Percentiles rank a stretch among this genome's conserved stretches.
phyloP scores from a whole-genome alignment of 345 rosid genomes.

The Excoecaria agallocha region DNA sequence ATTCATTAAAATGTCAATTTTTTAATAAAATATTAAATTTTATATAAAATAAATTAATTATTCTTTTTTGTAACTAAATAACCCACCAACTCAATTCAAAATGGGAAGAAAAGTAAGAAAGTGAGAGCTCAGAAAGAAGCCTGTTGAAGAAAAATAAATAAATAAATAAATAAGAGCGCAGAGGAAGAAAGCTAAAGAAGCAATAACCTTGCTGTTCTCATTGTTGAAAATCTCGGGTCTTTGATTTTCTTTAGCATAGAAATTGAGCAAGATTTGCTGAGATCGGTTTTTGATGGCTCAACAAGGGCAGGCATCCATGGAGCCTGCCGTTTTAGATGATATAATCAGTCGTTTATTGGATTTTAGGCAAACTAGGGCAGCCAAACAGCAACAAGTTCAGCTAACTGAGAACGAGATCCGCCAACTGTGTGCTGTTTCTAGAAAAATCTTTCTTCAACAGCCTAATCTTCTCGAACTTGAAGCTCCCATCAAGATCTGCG shows the following conservation, averaged over 20 bases:
- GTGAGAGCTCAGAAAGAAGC: not conserved
- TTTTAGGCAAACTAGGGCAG: slow-evolving; percentile 57
- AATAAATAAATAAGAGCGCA: no score
- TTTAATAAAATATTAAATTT: no score
- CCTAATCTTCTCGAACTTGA: slow-evolving; percentile 87
- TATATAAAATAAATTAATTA: not conserved
- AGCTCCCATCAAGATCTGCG: slow-evolving; percentile 97
- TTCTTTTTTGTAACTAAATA: not conserved
- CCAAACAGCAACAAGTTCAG: slow-evolving; percentile 63
- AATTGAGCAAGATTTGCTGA: slow-evolving; percentile 18
- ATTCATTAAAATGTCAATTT: no score
- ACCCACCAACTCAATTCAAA: slow-evolving; percentile 11
- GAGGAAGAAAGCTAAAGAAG: not conserved
- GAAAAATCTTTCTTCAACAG: slow-evolving; percentile 76
- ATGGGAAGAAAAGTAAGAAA: not conserved
- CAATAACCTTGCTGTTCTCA: not conserved
- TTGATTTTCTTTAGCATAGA: not conserved
- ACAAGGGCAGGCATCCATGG: slow-evolving; percentile 57
- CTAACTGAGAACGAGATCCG: slow-evolving; percentile 86
- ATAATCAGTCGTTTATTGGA: slow-evolving; percentile 67
- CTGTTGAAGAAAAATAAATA: no score
- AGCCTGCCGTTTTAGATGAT: slow-evolving; percentile 62
- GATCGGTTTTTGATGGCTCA: slow-evolving; percentile 48
- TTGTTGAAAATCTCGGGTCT: slow-evolving; percentile 12
- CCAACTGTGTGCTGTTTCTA: slow-evolving; percentile 60